Percentiles rank a stretch among this genome's conserved stretches.
These are phyloP conservation scores for Amphibolis antarctica DNA, from an alignment of 106 monocot genomes.

Conservation along the genomic window DNA sequence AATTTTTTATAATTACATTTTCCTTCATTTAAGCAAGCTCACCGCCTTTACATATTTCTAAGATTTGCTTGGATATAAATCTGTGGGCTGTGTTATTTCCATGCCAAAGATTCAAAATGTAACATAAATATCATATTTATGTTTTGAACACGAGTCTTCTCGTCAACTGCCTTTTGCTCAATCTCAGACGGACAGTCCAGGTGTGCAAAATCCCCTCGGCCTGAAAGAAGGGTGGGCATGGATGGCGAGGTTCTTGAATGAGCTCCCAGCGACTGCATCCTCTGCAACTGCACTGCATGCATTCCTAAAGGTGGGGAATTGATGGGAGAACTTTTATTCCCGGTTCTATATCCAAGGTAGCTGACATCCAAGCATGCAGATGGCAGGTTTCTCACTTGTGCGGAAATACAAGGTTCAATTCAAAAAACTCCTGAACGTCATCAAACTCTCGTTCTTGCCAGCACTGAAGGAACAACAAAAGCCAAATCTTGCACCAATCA, in stretches of 20 bases:
- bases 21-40: too few species aligned
- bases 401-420: constrained; percentile 61
- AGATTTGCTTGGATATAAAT: too few species aligned
- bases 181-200: constrained; percentile 58
- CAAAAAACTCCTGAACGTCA: constrained; percentile 43
- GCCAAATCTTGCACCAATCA: constrained; percentile 15
- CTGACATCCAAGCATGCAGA: constrained; percentile 24
- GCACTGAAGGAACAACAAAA: constrained; percentile 39
- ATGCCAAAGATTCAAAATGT: too few species aligned
- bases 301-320: constrained; percentile 52
- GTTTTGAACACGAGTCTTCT: too few species aligned
- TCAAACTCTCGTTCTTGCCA: constrained; percentile 39
- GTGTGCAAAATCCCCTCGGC: constrained; percentile 53
- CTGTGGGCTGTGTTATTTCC: too few species aligned
- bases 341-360: background rate
- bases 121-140: too few species aligned
- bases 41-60: too few species aligned
- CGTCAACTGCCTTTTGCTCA: background rate
- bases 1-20: too few species aligned
- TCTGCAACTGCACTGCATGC: constrained; percentile 62
- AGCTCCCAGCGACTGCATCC: constrained; percentile 41
- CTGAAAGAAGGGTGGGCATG: constrained; percentile 85
- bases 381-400: constrained; percentile 67
- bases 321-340: background rate
- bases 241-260: constrained; percentile 79